A percentile compares a stretch with the other conserved stretches of the same genome.
Evolutionary conservation across 805 yeast genomes (phyloP).

Genomic region (Cyberlindnera sargentensis): DNA sequence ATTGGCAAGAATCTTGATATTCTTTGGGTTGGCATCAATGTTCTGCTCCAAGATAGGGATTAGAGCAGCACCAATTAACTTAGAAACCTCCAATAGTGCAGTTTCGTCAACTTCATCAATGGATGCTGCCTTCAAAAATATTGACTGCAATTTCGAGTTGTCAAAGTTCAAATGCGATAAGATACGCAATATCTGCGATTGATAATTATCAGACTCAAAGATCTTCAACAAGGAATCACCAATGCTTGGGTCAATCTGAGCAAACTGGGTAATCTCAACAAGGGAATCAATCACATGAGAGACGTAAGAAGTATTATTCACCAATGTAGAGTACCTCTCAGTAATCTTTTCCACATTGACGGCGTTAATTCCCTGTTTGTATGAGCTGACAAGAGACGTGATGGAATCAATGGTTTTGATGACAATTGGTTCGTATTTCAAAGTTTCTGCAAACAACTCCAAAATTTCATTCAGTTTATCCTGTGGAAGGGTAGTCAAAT

Average conservation of each 20-base stretch:
- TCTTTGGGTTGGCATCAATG: constrained; percentile 11
- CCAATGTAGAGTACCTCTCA: constrained; percentile 7
- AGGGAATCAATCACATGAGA: constrained; percentile 19
- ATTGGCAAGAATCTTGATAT: constrained; percentile 19
- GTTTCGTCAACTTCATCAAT: constrained; percentile 23
- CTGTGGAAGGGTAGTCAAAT: constrained; percentile 20
- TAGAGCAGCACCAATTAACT: constrained; percentile 20
- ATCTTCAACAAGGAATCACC: constrained; percentile 13
- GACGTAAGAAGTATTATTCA: constrained; percentile 8
- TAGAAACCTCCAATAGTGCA: constrained; percentile 19
- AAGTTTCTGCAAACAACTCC: constrained; percentile 25
- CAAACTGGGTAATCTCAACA: constrained; percentile 13
- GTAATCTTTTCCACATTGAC: constrained; percentile 10
- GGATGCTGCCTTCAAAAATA: constrained; percentile 17
- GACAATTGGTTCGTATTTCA: constrained; percentile 30
- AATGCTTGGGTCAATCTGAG: constrained; percentile 15
- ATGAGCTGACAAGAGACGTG: constrained; percentile 16
- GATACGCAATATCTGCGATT: constrained; percentile 19
- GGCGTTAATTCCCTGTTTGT: constrained; percentile 8
- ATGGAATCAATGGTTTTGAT: constrained; percentile 25
- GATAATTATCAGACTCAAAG: constrained; percentile 14
- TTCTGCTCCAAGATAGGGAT: constrained; percentile 20
- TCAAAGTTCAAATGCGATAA: constrained; percentile 17
- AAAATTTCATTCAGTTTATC: constrained; percentile 22
- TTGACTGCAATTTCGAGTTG: constrained; percentile 9